A percentile compares a stretch with the other conserved stretches of the same genome.
Conservation (phyloP, 2,329 filamentous ascomycete genomes). For the Trichophyton equinum region DNA sequence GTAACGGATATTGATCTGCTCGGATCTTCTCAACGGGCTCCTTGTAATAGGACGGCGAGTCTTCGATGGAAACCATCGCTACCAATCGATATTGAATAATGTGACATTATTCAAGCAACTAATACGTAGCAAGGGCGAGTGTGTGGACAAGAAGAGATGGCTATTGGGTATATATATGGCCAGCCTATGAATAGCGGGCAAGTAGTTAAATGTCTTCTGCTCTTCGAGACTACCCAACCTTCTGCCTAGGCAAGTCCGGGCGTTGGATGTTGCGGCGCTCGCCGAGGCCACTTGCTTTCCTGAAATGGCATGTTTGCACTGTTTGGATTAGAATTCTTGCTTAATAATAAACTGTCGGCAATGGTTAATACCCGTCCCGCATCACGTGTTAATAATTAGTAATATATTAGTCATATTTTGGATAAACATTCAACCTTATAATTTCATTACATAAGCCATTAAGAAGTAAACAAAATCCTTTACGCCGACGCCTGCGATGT, state of each 20-base stretch:
- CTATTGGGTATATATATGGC: background rate
- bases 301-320: background rate
- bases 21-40: constrained; percentile 38
- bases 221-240: background rate
- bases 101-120: background rate
- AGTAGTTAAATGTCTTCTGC: background rate
- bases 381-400: background rate
- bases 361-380: background rate
- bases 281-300: background rate
- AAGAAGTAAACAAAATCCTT: too few species aligned
- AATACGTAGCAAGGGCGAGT: background rate
- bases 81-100: background rate
- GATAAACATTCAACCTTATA: too few species aligned
- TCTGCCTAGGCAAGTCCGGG: background rate
- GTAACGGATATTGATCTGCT: constrained; percentile 35
- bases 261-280: background rate
- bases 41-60: background rate
- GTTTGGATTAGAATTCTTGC: background rate
- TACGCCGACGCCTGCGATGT: too few species aligned
- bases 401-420: background rate
- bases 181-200: background rate
- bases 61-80: background rate
- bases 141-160: background rate
- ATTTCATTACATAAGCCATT: too few species aligned
- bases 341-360: background rate